Base-by-base conservation (phyloP, 164 flowering plant genomes). In the Saururus chinensis region DNA sequence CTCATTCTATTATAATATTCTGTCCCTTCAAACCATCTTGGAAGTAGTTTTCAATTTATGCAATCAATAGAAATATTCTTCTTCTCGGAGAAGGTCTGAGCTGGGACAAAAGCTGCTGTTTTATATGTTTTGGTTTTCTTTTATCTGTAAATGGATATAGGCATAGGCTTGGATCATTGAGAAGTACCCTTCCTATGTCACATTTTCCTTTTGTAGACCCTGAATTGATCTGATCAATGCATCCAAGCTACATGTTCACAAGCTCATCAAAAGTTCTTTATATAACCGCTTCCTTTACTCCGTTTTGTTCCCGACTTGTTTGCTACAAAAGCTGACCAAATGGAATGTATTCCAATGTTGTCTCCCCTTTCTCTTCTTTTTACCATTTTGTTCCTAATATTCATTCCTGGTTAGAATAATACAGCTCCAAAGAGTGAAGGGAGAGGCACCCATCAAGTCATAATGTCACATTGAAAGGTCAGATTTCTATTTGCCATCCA, bases 131-230 rank as follows among this genome's bases (percentile, higher is more conserved):
- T 42, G 1, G 40, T 56, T 20, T 26, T 56, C 21, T 35, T 56
- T 64, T n/a, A 56, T 55, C 45, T 56, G 60, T 25, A 61, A 21
- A 51, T 61, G 51, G 42, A 51, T 61, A 61, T 19, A 61, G 53
- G 30, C 30, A 61, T 17, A 61, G 64, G 35, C 20, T 51, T 13
- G 52, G 48, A 53, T 24, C 13, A 48, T 23, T 45, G 55, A 56
- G 19, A 48, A 11, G 26, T 63, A 59, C 30, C 37, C 60, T 64
- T 25, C 19, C 26, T 30, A 57, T 64, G 54, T 55, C 58, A 45
- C 20, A 57, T 45, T 56, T 56, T 56, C 67, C 67, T 57, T 49
- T n/a, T 64, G 55, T 30, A 20, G 61, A 56, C 24, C 61, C 49
- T 48, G 54, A 14, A 48, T 64, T 56, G 26, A 51, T 25, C 60